These are phyloP conservation scores for Roridomyces roridus DNA, from an alignment of 768 basidiomycete species.

Conservation along the genomic window DNA sequence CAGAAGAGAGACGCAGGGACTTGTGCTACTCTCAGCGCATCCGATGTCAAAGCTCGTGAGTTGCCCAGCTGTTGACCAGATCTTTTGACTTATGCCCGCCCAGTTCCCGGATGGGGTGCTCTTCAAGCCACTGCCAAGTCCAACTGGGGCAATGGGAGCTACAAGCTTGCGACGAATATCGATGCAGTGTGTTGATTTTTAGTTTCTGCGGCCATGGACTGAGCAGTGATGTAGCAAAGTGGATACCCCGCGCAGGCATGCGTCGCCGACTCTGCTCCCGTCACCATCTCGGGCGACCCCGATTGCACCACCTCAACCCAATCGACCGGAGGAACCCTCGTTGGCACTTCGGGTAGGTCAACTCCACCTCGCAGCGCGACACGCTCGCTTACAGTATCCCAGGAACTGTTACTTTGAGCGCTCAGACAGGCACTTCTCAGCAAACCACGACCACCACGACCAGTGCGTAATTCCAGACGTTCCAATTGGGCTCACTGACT, in stretches of 20 bases:
- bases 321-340: not conserved
- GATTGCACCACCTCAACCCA: not conserved
- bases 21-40: not conserved
- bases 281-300: not conserved
- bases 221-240: not conserved
- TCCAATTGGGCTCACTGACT: no score
- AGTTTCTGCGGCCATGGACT: not conserved
- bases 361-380: no score
- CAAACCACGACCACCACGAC: no score
- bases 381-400: no score
- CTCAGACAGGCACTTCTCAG: no score
- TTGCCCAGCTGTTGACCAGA: not conserved
- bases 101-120: not conserved
- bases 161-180: conserved; percentile 1
- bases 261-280: not conserved
- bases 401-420: no score
- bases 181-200: not conserved
- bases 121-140: not conserved
- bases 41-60: not conserved
- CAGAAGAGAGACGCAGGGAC: not conserved
- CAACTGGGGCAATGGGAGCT: not conserved
- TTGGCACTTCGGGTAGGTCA: not conserved
- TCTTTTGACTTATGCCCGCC: not conserved
- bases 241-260: not conserved
- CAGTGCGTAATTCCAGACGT: no score